Evolutionary conservation across 805 yeast species (phyloP).

Genomic region (Monosporozyma unispora): DNA sequence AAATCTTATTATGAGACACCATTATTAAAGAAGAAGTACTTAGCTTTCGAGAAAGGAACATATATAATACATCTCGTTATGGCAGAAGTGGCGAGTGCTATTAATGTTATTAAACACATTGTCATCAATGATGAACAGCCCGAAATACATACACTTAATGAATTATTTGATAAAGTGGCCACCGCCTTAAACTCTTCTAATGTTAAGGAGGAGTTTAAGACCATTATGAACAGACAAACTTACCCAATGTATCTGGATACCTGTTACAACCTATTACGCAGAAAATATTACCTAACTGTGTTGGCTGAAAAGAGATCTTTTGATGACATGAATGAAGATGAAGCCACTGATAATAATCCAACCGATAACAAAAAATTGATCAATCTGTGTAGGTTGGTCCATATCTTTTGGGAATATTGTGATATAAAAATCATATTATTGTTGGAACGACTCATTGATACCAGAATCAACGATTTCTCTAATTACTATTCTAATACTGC

Average conservation of each 20-base stretch:
- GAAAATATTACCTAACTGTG: neutral
- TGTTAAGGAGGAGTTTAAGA: neutral
- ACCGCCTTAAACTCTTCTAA: neutral
- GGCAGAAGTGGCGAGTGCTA: neutral
- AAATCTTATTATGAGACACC: no score
- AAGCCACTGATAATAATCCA: neutral
- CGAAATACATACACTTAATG: neutral
- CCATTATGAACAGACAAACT: neutral
- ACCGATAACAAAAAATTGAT: neutral
- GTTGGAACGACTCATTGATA: neutral
- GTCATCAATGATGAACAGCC: neutral
- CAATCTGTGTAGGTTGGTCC: neutral
- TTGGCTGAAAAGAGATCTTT: neutral
- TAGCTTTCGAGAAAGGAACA: no score
- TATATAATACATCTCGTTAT: neutral
- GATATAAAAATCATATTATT: neutral
- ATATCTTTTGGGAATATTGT: constrained; percentile 6
- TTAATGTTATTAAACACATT: neutral
- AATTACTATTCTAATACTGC: neutral
- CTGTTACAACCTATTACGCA: neutral
- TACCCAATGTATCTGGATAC: neutral
- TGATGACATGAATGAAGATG: neutral
- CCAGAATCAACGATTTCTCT: neutral
- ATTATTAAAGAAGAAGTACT: no score
- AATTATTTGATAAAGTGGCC: neutral